Evolutionary conservation across 106 monocot species (phyloP).

Genomic region (Cymbidium sinense): DNA sequence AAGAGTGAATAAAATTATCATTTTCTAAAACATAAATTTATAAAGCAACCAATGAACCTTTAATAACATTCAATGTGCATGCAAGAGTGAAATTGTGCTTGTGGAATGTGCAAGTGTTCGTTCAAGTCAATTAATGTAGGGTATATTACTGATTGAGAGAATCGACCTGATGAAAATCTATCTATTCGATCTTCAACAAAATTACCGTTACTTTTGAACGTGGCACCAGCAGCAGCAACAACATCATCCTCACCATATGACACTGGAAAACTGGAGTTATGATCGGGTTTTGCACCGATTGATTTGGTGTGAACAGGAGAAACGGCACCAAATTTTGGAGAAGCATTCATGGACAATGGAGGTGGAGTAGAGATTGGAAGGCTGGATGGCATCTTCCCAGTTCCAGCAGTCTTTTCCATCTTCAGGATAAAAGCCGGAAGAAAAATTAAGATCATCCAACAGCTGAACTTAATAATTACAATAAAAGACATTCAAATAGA

Average conservation of each 20-base stretch:
- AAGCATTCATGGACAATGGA: constrained; percentile 53
- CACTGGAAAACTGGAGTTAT: constrained; percentile 20
- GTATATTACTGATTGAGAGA: background rate
- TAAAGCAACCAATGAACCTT: no score
- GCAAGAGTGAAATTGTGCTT: no score
- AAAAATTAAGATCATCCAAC: background rate
- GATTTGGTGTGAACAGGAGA: constrained; percentile 74
- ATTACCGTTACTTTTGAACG: constrained; percentile 39
- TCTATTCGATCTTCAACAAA: constrained; percentile 38
- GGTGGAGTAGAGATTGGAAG: constrained; percentile 88
- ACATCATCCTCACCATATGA: constrained; percentile 35
- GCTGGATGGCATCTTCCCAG: constrained; percentile 80
- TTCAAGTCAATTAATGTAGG: no score
- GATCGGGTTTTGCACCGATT: constrained; percentile 36
- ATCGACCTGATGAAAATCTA: constrained; percentile 43
- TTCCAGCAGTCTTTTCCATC: constrained; percentile 96
- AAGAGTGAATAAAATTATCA: no score
- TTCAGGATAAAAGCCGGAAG: constrained; percentile 15
- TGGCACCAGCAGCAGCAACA: constrained; percentile 6
- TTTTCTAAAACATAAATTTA: no score
- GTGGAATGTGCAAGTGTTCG: background rate
- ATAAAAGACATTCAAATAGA: background rate
- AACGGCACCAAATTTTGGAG: constrained; percentile 60
- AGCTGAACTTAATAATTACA: background rate
- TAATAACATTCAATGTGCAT: no score